These are phyloP conservation scores for Datisca glomerata DNA, from an alignment of 306 rosid species.

Conservation along the genomic window DNA sequence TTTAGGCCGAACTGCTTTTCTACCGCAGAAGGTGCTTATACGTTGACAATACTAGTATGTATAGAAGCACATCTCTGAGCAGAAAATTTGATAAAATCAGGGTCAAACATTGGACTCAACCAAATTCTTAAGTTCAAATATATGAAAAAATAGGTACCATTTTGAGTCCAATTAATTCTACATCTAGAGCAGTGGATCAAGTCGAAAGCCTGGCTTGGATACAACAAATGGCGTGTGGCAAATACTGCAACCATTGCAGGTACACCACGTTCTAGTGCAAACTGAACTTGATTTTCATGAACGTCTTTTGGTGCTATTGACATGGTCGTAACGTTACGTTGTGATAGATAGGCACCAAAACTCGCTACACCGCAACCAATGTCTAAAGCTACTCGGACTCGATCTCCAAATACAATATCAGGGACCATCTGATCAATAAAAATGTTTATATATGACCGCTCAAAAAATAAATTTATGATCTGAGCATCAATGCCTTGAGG, in stretches of 20 bases:
- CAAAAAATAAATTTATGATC: too few species aligned
- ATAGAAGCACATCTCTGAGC: too few species aligned
- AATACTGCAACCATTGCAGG: conserved; percentile 72
- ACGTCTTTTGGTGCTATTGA: conserved; percentile 79
- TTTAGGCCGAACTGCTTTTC: too few species aligned
- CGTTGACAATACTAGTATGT: too few species aligned
- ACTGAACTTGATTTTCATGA: conserved; percentile 81
- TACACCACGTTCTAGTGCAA: conserved; percentile 94
- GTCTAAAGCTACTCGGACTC: conserved; percentile 58
- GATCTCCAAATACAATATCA: conserved; percentile 60
- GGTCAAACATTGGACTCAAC: too few species aligned
- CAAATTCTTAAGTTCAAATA: too few species aligned
- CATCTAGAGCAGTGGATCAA: conserved; percentile 86
- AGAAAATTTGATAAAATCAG: too few species aligned
- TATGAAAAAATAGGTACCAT: conserved; percentile 61
- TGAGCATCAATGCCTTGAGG: too few species aligned
- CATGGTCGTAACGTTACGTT: conserved; percentile 57
- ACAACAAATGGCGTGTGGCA: conserved; percentile 51
- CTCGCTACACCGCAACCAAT: conserved; percentile 89
- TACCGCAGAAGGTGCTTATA: too few species aligned
- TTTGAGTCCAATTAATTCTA: conserved; percentile 78
- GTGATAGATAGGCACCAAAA: conserved; percentile 79
- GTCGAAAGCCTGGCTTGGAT: conserved; percentile 93
- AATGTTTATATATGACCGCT: too few species aligned
- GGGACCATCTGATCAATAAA: conserved; percentile 60